Base-by-base conservation (phyloP, 768 basidiomycete species). In the Hydnomerulius pinastri region DNA sequence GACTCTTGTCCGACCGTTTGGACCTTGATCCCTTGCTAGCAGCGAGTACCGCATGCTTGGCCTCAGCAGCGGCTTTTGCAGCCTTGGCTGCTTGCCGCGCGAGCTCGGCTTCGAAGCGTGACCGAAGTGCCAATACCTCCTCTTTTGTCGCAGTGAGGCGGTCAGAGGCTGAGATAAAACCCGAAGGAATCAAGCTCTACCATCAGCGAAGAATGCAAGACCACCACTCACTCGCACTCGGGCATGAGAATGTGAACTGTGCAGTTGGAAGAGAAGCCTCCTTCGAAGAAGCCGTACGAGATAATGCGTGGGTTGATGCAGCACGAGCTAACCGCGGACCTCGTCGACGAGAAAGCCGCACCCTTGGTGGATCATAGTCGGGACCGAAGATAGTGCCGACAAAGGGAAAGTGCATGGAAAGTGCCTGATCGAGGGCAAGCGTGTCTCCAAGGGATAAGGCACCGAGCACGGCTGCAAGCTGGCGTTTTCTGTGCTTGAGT, bases 381-480 rank as follows among this genome's bases (percentile, higher is more conserved):
- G 64, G 53, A 25, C 68, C 66, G 38, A 71, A 73, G 55, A 72
- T 76, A 48, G 75, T 61, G 48, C 59, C 49, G 13, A 61, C 57
- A 39, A 67, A 68, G 45, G 60, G 60, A 6, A 67, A 41, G 41
- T 66, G 68, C 36, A 77, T 78, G 32, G 83, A 83, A 38, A 92
- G 71, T 23, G 90, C 90, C 66, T 86, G 86, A 63, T 92, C 90
- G 24, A 92, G 72, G 29, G 87, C 87, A 36, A 90, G 74, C 12
- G 83, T 80, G 67, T 90, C 85, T 15, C 81, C 81, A 57, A 79
- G 77, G 8, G 86, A 80, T 46, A 86, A 65, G 21, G 83, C 81
- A 17, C 85, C 85, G 41, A 91, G 75, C 20, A 88, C 83, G 3
- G 82, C 78, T 12, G 81, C 82, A 36, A 92, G 73, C 69, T 90